phyloP scores from a whole-genome alignment of 768 basidiomycete species.

The Lepiota brunneoincarnata region DNA sequence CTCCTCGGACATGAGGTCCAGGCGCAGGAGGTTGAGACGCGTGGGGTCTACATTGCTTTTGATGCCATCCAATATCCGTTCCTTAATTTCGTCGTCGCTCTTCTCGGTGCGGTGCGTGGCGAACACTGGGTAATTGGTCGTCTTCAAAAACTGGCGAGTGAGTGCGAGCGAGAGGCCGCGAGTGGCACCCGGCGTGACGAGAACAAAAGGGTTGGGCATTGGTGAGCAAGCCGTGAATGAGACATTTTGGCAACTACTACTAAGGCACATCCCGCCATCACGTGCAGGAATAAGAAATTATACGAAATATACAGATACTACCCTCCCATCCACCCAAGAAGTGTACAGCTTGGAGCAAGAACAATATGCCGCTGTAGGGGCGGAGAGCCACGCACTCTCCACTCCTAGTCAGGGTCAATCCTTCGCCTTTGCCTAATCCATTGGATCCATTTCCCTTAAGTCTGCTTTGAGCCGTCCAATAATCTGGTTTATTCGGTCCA shows the following conservation, averaged over 20 bases:
- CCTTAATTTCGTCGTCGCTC: slow-evolving; percentile 32
- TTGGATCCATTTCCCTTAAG: slow-evolving; percentile 29
- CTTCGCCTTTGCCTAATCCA: not conserved
- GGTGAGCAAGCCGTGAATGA: slow-evolving; percentile 9
- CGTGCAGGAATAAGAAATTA: slow-evolving; percentile 1
- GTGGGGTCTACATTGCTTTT: slow-evolving; percentile 34
- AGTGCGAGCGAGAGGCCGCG: slow-evolving; percentile 56
- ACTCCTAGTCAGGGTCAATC: not conserved
- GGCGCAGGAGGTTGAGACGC: slow-evolving; percentile 43
- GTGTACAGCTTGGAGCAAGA: slow-evolving; percentile 2
- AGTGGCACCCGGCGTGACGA: slow-evolving; percentile 51
- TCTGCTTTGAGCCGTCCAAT: slow-evolving; percentile 27
- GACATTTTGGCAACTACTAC: not conserved
- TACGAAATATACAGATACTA: not conserved
- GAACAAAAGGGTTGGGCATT: slow-evolving; percentile 40
- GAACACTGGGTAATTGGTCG: slow-evolving; percentile 49
- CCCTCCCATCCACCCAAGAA: slow-evolving; percentile 5
- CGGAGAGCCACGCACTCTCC: not conserved
- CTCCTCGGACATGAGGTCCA: slow-evolving; percentile 50
- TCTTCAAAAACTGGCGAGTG: slow-evolving; percentile 49
- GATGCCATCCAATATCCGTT: slow-evolving; percentile 41
- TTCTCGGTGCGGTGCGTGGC: slow-evolving; percentile 47
- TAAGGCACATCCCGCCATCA: not conserved
- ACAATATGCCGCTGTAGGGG: slow-evolving; percentile 3
- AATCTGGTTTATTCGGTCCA: slow-evolving; percentile 32